Evolutionary conservation across 768 basidiomycete species (phyloP).

Genomic region (Nevesoporus exiguus): DNA sequence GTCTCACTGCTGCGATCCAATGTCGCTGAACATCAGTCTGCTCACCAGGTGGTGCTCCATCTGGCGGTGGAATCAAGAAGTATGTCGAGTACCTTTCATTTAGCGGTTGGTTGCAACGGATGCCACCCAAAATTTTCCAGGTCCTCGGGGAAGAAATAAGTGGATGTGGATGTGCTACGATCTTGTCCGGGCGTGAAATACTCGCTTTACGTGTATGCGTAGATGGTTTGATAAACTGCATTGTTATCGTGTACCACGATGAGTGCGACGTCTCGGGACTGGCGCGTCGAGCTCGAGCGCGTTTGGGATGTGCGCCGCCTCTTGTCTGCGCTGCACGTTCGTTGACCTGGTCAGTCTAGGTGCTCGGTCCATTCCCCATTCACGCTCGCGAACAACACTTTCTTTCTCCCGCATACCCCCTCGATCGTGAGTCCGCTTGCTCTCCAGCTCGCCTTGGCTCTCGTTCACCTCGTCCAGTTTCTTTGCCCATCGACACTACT

Average conservation of each 20-base stretch:
- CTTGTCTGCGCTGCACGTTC: background rate
- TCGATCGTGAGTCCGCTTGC: constrained; percentile 48
- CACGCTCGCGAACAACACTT: constrained; percentile 83
- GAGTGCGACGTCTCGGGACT: constrained; percentile 8
- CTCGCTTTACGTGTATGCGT: constrained; percentile 2
- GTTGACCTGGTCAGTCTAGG: constrained; percentile 36
- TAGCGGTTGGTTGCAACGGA: constrained; percentile 1
- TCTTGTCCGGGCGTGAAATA: background rate
- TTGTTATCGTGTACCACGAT: constrained; percentile 1
- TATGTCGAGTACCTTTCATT: constrained; percentile 36
- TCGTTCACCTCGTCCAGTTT: constrained; percentile 8
- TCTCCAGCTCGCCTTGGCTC: background rate
- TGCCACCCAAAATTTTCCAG: constrained; percentile 32
- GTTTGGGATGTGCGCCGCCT: constrained; percentile 28
- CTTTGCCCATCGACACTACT: constrained; percentile 10
- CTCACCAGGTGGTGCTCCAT: constrained; percentile 57
- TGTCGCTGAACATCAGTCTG: background rate
- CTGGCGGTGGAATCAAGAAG: constrained; percentile 85
- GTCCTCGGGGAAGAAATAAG: constrained; percentile 72
- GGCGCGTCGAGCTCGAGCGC: constrained; percentile 25
- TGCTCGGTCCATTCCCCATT: constrained; percentile 80
- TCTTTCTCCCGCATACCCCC: constrained; percentile 72
- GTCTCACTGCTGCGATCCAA: constrained; percentile 3
- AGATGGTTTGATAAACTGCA: background rate
- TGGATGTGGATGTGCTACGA: background rate